Conservation (phyloP, 208 protist genomes). For the Trypanosoma platydactyli region DNA sequence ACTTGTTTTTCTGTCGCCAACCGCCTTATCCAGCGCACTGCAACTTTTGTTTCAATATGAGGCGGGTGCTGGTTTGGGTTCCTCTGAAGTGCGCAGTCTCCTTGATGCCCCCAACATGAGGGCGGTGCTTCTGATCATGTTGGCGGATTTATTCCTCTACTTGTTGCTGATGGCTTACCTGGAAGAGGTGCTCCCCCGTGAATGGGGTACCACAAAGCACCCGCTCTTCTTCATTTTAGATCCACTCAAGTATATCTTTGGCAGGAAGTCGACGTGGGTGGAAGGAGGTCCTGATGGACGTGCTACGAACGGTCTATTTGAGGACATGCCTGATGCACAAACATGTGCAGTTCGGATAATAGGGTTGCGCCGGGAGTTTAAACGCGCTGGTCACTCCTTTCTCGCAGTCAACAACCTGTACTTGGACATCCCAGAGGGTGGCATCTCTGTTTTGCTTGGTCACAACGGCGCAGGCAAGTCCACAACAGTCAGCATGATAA, state of each 20-base stretch:
- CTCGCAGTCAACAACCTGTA: conserved; percentile 79
- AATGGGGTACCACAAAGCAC: conserved; percentile 63
- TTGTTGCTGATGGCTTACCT: conserved; percentile 54
- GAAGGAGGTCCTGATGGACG: neutral
- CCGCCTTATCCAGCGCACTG: conserved; percentile 35
- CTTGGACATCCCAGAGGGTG: conserved; percentile 54
- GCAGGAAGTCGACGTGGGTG: conserved; percentile 4
- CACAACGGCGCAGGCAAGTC: conserved; percentile 73
- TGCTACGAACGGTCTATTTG: conserved; percentile 21
- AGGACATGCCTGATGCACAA: conserved; percentile 16
- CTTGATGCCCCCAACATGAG: conserved; percentile 29
- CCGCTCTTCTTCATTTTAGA: conserved; percentile 65
- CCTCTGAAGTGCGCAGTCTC: conserved; percentile 27
- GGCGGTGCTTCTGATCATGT: conserved; percentile 32
- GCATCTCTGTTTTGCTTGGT: conserved; percentile 75
- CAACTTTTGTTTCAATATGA: conserved; percentile 42
- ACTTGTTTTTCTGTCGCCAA: conserved; percentile 39
- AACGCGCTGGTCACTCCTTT: conserved; percentile 38
- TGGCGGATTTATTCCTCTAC: conserved; percentile 51
- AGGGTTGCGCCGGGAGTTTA: conserved; percentile 50
- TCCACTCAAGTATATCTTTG: conserved; percentile 25
- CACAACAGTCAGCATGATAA: conserved; percentile 55
- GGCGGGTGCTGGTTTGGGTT: conserved; percentile 35
- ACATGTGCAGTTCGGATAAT: conserved; percentile 31
- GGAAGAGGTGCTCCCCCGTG: conserved; percentile 57